Base-by-base conservation (phyloP, 2,329 filamentous ascomycete genomes). In the Claviceps monticola region DNA sequence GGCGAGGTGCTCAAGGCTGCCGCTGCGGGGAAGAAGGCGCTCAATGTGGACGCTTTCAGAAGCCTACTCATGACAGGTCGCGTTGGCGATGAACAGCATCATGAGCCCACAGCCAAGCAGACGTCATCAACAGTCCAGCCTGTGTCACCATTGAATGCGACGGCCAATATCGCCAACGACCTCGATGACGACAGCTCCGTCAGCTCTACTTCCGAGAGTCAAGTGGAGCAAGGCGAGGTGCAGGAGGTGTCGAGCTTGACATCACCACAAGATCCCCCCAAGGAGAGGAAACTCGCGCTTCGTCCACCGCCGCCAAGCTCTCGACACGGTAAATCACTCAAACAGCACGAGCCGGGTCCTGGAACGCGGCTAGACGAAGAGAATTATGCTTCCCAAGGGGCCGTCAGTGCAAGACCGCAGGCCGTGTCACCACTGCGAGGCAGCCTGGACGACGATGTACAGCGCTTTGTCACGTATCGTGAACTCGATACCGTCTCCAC, bases 21-120 rank as follows among this genome's bases (percentile, higher is more conserved):
- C 34, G 61, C 64, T 43, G 56, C 62, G 2, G 58, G 57, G 17
- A 73, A 69, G 57, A 68, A 64, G 17, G 74, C 79, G 0, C 67
- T 91, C 56, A 85, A 93, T 61, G 87, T 91, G 1, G 81, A 88
- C 61, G 82, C 86, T 7, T 93, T 93, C 68, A 83, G 82, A 61
- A 76, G 83, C 54, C 68, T 93, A 55, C 74, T 93, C 47, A 73
- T 93, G 69, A 93, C 86, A 0, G 87, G 87, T 19, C 79, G 81
- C 59, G 63, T 77, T 38, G 75, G 68, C 43, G 54, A 56, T 42
- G 56, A 53, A 29, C 21, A n/a, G 11, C 14, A 21, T 6, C 39
- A 46, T 23, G 49, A 46, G 2, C 37, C 46, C 5, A 11, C 14
- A 5, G 34, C 34, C 17, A 17, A 42, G n/a, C 37, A 39, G 7